Base-by-base conservation (phyloP, 306 rosid genomes). In the Gastrolobium villosum region DNA sequence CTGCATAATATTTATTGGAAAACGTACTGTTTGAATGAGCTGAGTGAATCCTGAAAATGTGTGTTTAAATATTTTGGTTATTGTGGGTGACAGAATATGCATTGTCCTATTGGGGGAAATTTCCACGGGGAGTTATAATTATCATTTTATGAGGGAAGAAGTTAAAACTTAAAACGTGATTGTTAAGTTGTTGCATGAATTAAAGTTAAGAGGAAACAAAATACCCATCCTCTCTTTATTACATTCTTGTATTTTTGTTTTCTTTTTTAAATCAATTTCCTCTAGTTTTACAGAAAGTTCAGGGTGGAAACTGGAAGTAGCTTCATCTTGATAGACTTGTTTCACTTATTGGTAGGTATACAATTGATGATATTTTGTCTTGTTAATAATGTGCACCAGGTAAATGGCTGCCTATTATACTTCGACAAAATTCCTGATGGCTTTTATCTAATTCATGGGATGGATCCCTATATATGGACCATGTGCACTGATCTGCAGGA, bases 331-430 rank as follows among this genome's bases (percentile, higher is more conserved):
- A 60, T 70, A 31, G 34, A 30, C 36, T 70, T 49, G 30, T 34
- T 56, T 59, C 63, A 34, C 53, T 54, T 43, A 32, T 50, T 53
- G 50, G 46, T 40, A 31, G 56, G 14, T 28, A 35, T 8, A 26
- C 53, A 56, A 61, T 40, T 63, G 45, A 36, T 64, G 44, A 62
- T 45, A n/a, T 79, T n/a, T 7, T 75, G 7, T 78, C 56, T 57
- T 80, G 41, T 64, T 44, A 64, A 76, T 81, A 30, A 84, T 70
- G 76, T 70, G 86, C 77, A 71, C 80, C 90, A 92, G 97, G 97
- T 92, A 73, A 92, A 90, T 79, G 94, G 97, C 68, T 90, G 94
- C 79, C 86, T 92, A 26, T 92, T 94, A 31, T 92, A 92, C 87
- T 85, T 52, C n/a, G 88, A 90, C 86, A 88, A 80, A 87, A 84